phyloP scores from a whole-genome alignment of 805 yeast genomes.

The Saturnispora diversa region DNA sequence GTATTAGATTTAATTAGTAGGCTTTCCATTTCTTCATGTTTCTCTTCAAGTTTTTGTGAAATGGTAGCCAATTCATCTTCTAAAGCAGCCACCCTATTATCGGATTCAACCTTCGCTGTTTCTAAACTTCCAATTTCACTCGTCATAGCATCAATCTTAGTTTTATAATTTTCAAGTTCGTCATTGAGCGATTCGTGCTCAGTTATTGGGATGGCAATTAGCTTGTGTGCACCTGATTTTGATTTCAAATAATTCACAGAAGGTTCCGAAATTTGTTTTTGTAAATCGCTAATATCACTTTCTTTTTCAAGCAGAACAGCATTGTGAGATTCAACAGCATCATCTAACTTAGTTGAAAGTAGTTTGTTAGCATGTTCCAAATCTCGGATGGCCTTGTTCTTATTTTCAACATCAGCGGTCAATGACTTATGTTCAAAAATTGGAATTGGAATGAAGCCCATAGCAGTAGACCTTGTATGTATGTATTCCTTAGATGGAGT shows the following conservation, averaged over 20 bases:
- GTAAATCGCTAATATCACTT: neutral
- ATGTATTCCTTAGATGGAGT: conserved; percentile 26
- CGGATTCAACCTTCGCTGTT: no score
- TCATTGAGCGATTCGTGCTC: conserved; percentile 10
- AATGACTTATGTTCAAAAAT: conserved; percentile 13
- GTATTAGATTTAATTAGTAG: neutral
- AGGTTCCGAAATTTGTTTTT: conserved; percentile 9
- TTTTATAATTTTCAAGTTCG: conserved; percentile 10
- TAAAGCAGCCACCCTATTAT: no score
- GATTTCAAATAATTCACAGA: conserved; percentile 17
- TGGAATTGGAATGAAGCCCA: conserved; percentile 19
- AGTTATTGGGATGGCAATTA: conserved; percentile 21
- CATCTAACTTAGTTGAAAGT: conserved; percentile 1
- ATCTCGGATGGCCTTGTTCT: neutral
- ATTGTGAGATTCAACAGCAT: neutral
- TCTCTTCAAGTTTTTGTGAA: neutral
- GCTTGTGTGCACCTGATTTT: conserved; percentile 28
- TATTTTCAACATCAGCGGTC: conserved; percentile 2
- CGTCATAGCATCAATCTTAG: no score
- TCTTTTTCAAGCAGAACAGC: neutral
- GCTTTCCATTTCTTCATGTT: neutral
- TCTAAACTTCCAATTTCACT: no score
- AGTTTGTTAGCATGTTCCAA: conserved; percentile 3
- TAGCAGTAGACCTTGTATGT: conserved; percentile 14
- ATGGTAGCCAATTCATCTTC: no score